Evolutionary conservation across 106 monocot genomes (phyloP).

Genomic region (Dioscorea dumetorum): DNA sequence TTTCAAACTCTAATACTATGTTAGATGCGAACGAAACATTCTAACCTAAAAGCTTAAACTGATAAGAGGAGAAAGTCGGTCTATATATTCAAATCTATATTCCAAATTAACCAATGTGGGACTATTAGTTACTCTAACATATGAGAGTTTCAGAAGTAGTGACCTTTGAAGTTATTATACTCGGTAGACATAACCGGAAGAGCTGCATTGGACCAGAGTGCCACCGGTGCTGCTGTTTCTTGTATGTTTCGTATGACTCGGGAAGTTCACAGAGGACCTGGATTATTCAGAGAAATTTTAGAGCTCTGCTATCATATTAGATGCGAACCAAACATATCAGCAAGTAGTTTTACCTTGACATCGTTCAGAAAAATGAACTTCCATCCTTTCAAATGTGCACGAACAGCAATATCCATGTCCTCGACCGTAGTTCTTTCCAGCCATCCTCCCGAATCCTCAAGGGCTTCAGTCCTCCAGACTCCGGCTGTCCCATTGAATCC

Average conservation of each 20-base stretch:
- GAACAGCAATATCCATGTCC: too few relatives aligned
- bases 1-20: too few relatives aligned
- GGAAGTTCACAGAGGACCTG: conserved; percentile 24
- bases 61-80: too few relatives aligned
- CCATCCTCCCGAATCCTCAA: conserved; percentile 43
- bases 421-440: conserved; percentile 25
- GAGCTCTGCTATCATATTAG: too few relatives aligned
- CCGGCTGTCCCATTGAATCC: conserved; percentile 37
- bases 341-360: conserved; percentile 16
- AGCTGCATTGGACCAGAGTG: conserved; percentile 26
- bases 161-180: conserved; percentile 21
- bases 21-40: too few relatives aligned
- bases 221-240: conserved; percentile 20
- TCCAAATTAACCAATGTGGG: too few relatives aligned
- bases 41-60: too few relatives aligned
- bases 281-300: too few relatives aligned
- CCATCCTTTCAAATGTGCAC: conserved; percentile 35
- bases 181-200: conserved; percentile 25
- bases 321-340: too few relatives aligned
- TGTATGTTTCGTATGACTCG: conserved; percentile 7
- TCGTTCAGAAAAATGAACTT: conserved; percentile 39
- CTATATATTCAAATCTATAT: too few relatives aligned
- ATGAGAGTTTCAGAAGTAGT: background rate
- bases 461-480: conserved; percentile 32
- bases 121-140: too few relatives aligned